phyloP scores from a whole-genome alignment of 129 eudicot genomes.

The Deinandra increscens region DNA sequence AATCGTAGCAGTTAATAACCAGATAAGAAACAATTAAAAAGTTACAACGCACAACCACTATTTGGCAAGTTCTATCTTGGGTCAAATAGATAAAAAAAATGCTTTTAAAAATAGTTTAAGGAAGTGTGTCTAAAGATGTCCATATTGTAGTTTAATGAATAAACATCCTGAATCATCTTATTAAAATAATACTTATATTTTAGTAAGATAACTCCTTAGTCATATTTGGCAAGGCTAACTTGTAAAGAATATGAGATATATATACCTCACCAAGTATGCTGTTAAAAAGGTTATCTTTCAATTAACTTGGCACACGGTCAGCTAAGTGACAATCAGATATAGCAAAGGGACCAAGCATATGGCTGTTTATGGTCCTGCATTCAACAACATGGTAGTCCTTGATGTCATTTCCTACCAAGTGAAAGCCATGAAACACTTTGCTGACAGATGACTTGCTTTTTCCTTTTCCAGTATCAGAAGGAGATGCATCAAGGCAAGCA shows the following conservation, averaged over 20 bases:
- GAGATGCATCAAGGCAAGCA: slow-evolving; percentile 54
- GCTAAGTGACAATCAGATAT: slow-evolving; percentile 78
- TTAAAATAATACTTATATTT: too few species aligned
- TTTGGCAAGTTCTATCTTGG: neutral
- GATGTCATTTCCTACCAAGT: slow-evolving; percentile 75
- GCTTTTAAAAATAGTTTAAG: too few species aligned
- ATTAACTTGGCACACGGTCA: slow-evolving; percentile 62
- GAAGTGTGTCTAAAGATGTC: neutral
- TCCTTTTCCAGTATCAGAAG: slow-evolving; percentile 68
- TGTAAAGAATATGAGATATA: too few species aligned
- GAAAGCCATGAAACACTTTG: slow-evolving; percentile 65
- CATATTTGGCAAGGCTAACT: too few species aligned
- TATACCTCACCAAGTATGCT: slow-evolving; percentile 64
- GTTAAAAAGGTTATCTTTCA: slow-evolving; percentile 63
- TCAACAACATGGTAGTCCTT: slow-evolving; percentile 80
- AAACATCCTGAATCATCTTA: too few species aligned
- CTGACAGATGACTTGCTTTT: slow-evolving; percentile 51
- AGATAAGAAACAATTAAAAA: neutral
- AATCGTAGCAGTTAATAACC: neutral
- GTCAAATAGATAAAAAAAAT: too few species aligned
- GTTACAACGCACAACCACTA: neutral
- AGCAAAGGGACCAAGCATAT: slow-evolving; percentile 68
- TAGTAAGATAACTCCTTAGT: too few species aligned
- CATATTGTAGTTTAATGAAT: too few species aligned
- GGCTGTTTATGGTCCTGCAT: slow-evolving; percentile 46